Evolutionary conservation across 306 rosid genomes (phyloP).

Genomic region (Lathyrus aphaca): DNA sequence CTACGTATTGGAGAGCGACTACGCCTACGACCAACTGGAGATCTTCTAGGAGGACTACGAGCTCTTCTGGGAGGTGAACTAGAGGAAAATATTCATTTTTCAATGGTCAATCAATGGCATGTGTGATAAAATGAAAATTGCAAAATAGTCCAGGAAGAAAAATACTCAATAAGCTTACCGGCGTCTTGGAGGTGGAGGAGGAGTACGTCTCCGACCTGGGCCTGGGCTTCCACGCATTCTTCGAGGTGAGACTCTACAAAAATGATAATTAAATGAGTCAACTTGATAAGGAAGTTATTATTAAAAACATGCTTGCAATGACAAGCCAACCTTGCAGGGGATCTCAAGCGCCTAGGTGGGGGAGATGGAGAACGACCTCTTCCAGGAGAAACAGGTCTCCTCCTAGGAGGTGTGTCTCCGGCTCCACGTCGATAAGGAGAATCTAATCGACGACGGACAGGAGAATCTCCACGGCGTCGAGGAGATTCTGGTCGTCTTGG

Average conservation of each 20-base stretch:
- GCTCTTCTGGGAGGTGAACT: conserved; percentile 86
- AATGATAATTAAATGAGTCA: conserved; percentile 25
- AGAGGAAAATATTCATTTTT: conserved; percentile 32
- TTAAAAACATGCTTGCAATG: conserved; percentile 6
- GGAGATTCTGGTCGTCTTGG: conserved; percentile 85
- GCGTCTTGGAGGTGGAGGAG: conserved; percentile 86
- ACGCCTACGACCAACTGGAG: conserved; percentile 83
- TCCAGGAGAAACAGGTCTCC: conserved; percentile 82
- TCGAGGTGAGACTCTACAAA: conserved; percentile 66
- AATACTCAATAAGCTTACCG: conserved; percentile 54
- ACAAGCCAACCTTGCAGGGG: conserved; percentile 75
- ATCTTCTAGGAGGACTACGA: conserved; percentile 98
- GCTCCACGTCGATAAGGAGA: conserved; percentile 89
- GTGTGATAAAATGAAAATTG: neutral
- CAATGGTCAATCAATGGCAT: conserved; percentile 27
- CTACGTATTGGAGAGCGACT: conserved; percentile 92
- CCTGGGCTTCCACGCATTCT: conserved; percentile 90
- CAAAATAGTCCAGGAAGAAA: conserved; percentile 14
- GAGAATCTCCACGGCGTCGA: conserved; percentile 73
- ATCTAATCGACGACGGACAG: conserved; percentile 71
- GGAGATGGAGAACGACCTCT: conserved; percentile 88
- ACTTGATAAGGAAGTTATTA: conserved; percentile 6
- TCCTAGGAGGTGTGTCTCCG: conserved; percentile 82
- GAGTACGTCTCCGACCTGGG: conserved; percentile 86
- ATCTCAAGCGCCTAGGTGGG: conserved; percentile 75